phyloP scores from a whole-genome alignment of 2,329 filamentous ascomycete genomes.

The Fusarium temperatum region DNA sequence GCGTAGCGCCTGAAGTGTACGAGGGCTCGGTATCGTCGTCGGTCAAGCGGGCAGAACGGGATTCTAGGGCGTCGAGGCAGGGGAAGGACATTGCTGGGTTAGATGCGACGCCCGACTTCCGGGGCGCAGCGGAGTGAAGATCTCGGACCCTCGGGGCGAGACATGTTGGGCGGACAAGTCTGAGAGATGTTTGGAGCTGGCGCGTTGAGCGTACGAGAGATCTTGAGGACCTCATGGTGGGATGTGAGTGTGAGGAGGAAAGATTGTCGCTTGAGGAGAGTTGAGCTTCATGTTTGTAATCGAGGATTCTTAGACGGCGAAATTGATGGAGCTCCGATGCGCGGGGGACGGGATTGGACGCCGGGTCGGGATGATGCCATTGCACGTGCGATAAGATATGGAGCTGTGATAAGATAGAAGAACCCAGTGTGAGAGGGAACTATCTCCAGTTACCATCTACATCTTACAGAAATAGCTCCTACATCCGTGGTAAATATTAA shows the following conservation, averaged over 20 bases:
- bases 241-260: background rate
- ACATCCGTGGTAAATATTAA: too few relatives aligned
- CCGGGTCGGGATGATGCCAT: constrained; percentile 39
- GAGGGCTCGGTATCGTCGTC: constrained; percentile 84
- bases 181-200: constrained; percentile 23
- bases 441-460: background rate
- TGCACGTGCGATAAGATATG: constrained; percentile 39
- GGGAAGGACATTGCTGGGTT: constrained; percentile 91
- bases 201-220: constrained; percentile 30
- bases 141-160: constrained; percentile 22
- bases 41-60: constrained; percentile 77
- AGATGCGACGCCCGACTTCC: constrained; percentile 58
- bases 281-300: constrained; percentile 41
- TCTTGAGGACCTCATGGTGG: constrained; percentile 38
- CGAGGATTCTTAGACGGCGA: constrained; percentile 10
- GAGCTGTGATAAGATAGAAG: constrained; percentile 18
- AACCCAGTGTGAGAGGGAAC: background rate
- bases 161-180: constrained; percentile 1
- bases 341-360: constrained; percentile 23
- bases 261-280: background rate
- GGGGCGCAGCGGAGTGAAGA: constrained; percentile 33
- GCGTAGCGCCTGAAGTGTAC: constrained; percentile 89
- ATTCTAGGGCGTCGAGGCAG: constrained; percentile 86
- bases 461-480: background rate
- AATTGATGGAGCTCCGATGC: constrained; percentile 32